A percentile compares a stretch with the other conserved stretches of the same genome.
Conservation (phyloP, 2,329 filamentous ascomycete genomes). For the Clonostachys chloroleuca region DNA sequence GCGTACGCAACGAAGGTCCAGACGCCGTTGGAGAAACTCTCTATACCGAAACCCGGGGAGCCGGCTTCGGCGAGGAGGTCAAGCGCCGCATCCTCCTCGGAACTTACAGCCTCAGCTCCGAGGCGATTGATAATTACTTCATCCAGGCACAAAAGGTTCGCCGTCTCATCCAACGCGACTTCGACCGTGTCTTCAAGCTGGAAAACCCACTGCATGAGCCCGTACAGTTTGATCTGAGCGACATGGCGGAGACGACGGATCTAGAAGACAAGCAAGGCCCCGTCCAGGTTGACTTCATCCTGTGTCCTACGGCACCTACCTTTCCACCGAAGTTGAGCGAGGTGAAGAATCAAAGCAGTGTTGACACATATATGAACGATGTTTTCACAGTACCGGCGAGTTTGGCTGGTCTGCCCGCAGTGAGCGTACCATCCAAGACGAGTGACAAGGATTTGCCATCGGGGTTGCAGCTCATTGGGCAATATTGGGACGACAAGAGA, state of each 20-base stretch:
- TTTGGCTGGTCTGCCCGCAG: slow-evolving; percentile 82
- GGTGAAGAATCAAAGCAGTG: slow-evolving; percentile 45
- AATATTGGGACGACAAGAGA: slow-evolving; percentile 70
- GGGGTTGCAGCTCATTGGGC: slow-evolving; percentile 75
- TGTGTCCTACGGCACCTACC: slow-evolving; percentile 84
- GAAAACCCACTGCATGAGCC: slow-evolving; percentile 62
- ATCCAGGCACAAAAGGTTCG: slow-evolving; percentile 88
- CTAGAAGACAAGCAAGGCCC: slow-evolving; percentile 54
- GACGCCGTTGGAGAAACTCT: slow-evolving; percentile 59
- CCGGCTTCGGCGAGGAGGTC: slow-evolving; percentile 80
- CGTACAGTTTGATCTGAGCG: slow-evolving; percentile 53
- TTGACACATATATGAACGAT: slow-evolving; percentile 83
- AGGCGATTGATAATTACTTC: slow-evolving; percentile 95
- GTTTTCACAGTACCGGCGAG: slow-evolving; percentile 95
- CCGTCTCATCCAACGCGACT: slow-evolving; percentile 78
- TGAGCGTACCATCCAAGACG: slow-evolving; percentile 64
- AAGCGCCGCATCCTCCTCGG: slow-evolving; percentile 83
- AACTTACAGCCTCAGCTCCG: slow-evolving; percentile 83
- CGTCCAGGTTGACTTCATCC: slow-evolving; percentile 73
- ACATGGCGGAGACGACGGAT: slow-evolving; percentile 48
- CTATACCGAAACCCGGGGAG: slow-evolving; percentile 71
- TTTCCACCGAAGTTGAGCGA: slow-evolving; percentile 62
- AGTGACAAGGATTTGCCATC: slow-evolving; percentile 23
- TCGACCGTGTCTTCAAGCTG: slow-evolving; percentile 70
- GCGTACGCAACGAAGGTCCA: slow-evolving; percentile 47